Conservation (phyloP, 129 eudicot species). For the Centella asiatica region DNA sequence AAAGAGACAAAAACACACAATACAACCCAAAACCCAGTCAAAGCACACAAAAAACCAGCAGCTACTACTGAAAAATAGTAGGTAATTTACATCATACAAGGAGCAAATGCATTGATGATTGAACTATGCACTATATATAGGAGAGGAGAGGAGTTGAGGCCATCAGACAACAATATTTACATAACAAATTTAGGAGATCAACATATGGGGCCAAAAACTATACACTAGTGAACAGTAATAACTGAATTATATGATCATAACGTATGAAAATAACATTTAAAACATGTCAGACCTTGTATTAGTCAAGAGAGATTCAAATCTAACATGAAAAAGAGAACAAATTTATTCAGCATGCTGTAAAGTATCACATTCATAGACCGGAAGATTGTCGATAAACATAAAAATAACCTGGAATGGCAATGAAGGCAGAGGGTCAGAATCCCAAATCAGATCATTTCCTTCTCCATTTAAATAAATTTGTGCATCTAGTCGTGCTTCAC, state of each 20-base stretch:
- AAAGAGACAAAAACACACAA: no score
- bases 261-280: background rate
- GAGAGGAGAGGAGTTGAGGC: no score
- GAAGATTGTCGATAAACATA: background rate
- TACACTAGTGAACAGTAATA: background rate
- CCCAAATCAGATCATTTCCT: constrained; percentile 47
- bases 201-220: background rate
- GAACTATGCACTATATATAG: no score
- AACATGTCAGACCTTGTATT: background rate
- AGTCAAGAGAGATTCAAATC: background rate
- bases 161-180: no score
- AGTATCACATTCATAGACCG: background rate
- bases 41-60: no score
- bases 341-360: background rate
- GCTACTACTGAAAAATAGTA: no score
- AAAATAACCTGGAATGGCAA: constrained; percentile 81
- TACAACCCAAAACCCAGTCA: no score
- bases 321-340: background rate
- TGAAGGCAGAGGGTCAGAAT: constrained; percentile 87
- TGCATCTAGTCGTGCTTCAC: constrained; percentile 71
- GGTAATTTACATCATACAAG: no score
- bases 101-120: no score
- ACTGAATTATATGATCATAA: no score
- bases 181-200: no score
- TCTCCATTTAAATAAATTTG: constrained; percentile 66